Evolutionary conservation across 352 stramenopile genomes (phyloP), one percentile per base, ranked within the genome.

Genomic region (Phytophthora lateralis): DNA sequence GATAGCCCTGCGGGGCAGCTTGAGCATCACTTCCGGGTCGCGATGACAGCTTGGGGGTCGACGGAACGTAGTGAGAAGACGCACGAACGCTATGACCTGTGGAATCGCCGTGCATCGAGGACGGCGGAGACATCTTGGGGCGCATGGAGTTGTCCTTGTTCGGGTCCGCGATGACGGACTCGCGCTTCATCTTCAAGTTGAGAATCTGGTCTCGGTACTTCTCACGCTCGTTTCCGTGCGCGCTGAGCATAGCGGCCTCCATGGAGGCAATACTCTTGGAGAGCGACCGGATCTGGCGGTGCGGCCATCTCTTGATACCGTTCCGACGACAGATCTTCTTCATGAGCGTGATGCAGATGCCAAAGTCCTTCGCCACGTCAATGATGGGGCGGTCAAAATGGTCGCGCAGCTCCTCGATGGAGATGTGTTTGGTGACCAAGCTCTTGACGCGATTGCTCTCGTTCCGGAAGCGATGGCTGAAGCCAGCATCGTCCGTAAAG

Each of bases 291-390:
- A 93, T 89, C 66, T 93, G 84, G 43, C 84, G 82, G 63, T 91
- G 80, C 27, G 84, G 84, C 84, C 84, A 93, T 29, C 81, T 75
- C 42, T 78, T 78, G 53, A 93, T 81, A 27, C 82, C 82, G 54
- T 91, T 91, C 27, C 85, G 82, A 60, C 84, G 82, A 63, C 84
- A 93, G 52, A 93, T 91, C 65, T 90, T 90, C 71, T 93, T 96
- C 87, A 96, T 96, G 38, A 96, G 76, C 57, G 87, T 96, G 67
- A 96, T 96, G 63, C 87, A 96, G 42, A 96, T 93, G 26, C 87
- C 87, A 79, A 96, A 96, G 55, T 93, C 81, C 68, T 93, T 92
- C 20, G 87, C 87, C n/a, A 96, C 87, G 45, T 96, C 87, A 42
- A 94, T 91, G 65, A 96, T 94, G 3, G 87, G 87, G 6, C 85